A percentile compares a stretch with the other conserved stretches of the same genome.
These are phyloP conservation scores for Mortierella alpina DNA, from an alignment of 192 early-diverging fungal genomes.

Conservation along the genomic window DNA sequence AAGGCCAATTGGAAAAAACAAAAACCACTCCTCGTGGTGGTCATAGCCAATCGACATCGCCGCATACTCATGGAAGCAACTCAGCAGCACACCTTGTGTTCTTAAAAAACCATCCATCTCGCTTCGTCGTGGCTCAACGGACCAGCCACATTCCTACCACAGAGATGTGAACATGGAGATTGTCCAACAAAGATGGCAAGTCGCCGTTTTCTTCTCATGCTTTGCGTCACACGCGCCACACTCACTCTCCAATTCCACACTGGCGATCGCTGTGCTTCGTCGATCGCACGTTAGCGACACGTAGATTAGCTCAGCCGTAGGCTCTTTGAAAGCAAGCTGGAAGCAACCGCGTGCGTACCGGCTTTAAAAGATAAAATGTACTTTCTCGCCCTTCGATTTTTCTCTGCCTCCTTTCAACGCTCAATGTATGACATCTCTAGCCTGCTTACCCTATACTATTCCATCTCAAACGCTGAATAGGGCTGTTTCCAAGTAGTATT, in stretches of 20 bases:
- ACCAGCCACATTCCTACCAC: not conserved
- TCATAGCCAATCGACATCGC: not conserved
- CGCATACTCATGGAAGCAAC: conserved; percentile 13
- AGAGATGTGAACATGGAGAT: conserved; percentile 5
- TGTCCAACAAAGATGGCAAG: conserved; percentile 10
- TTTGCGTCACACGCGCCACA: not conserved
- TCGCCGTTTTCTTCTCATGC: conserved; percentile 3
- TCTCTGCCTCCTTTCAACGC: no score
- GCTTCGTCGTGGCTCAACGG: not conserved
- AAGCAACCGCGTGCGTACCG: no score
- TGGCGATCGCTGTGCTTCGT: not conserved
- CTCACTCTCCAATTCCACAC: not conserved
- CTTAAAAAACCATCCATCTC: not conserved
- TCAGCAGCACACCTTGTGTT: conserved; percentile 10
- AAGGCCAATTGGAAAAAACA: not conserved
- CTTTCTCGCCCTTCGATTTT: no score
- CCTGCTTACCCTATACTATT: no score
- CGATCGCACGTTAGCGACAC: not conserved
- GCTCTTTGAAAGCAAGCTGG: not conserved
- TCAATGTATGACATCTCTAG: no score
- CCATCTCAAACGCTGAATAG: no score
- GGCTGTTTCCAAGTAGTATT: no score
- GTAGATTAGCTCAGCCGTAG: not conserved
- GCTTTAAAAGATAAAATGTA: no score
- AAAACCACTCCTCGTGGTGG: conserved; percentile 5